Evolutionary conservation across 768 basidiomycete genomes (phyloP), one percentile per base, ranked within the genome.

Genomic region (Termitomyces sp.): DNA sequence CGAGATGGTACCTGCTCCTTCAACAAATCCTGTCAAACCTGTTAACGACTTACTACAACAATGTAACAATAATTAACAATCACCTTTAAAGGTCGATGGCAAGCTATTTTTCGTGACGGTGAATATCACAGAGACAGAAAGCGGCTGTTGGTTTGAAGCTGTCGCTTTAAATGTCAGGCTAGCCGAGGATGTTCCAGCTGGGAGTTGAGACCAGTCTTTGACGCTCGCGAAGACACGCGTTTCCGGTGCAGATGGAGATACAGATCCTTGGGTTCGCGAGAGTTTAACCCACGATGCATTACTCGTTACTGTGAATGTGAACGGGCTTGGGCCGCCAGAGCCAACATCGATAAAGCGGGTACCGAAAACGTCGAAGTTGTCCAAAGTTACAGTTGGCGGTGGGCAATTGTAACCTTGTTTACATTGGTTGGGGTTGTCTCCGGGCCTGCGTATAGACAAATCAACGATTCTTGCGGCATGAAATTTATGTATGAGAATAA

Each of bases 371-470:
- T 78, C 75, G 67, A 80, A 89, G 45, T 80, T 75, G 56, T 86
- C 82, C 32, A 89, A 66, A 3, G 74, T 70, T n/a, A 88, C 57
- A 0, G 79, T 72, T 5, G 84, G 80, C 18, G 73, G 68, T 1
- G 74, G 74, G 62, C 81, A 83, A 62, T 68, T 76, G 70, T 79
- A 82, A 20, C 70, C 70, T 47, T 65, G 62, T 3, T 60, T 69
- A 60, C 86, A 89, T 56, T 88, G 78, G 66, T 79, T 76, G 36
- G 70, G 70, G 60, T 86, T 84, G 65, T 87, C 86, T 35, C 86
- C 86, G 0, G 86, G 86, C 83, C 82, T 84, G 39, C 41, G 35
- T 47, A 25, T 11, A 50, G 35, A 31, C 33, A 22, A 23, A 9
- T 5, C 29, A 7, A 46, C 29, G 5, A 31, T 35, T 12, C 27